These are phyloP conservation scores for Ophiostoma quercus DNA, from an alignment of 2,329 filamentous ascomycete species.

Conservation along the genomic window DNA sequence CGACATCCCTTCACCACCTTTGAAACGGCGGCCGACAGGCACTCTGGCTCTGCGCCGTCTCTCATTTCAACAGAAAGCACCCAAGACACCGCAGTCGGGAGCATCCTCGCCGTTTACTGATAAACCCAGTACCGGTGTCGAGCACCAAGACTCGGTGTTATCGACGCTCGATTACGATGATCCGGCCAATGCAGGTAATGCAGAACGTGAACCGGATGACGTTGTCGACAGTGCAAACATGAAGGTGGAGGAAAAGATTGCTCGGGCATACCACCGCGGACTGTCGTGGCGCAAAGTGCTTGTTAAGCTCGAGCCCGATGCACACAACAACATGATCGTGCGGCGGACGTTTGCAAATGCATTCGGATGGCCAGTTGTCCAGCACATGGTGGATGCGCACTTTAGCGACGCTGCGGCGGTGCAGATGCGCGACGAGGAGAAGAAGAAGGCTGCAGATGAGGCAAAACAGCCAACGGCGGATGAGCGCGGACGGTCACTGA, in stretches of 20 bases:
- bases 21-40: slow-evolving; percentile 46
- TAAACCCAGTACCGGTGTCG: slow-evolving; percentile 27
- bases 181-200: slow-evolving; percentile 37
- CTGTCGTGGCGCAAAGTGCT: slow-evolving; percentile 95
- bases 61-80: slow-evolving; percentile 23
- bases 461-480: neutral
- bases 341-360: slow-evolving; percentile 95
- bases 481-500: slow-evolving; percentile 5
- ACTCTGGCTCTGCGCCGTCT: slow-evolving; percentile 32
- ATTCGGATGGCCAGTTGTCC: slow-evolving; percentile 93
- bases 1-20: slow-evolving; percentile 80
- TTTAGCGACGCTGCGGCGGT: slow-evolving; percentile 72
- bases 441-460: neutral
- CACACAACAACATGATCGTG: slow-evolving; percentile 97
- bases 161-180: slow-evolving; percentile 52
- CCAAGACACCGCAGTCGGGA: slow-evolving; percentile 21
- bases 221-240: slow-evolving; percentile 61
- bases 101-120: slow-evolving; percentile 15
- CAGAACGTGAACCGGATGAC: slow-evolving; percentile 43
- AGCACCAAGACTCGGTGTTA: slow-evolving; percentile 41
- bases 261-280: slow-evolving; percentile 85
- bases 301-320: slow-evolving; percentile 90
- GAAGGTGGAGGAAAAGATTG: slow-evolving; percentile 97
- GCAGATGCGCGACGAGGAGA: slow-evolving; percentile 55
- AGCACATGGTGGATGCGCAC: slow-evolving; percentile 91